A percentile compares a stretch with the other conserved stretches of the same genome.
Evolutionary conservation across 345 rosid species (phyloP).

Genomic region (Luvunga scandens): DNA sequence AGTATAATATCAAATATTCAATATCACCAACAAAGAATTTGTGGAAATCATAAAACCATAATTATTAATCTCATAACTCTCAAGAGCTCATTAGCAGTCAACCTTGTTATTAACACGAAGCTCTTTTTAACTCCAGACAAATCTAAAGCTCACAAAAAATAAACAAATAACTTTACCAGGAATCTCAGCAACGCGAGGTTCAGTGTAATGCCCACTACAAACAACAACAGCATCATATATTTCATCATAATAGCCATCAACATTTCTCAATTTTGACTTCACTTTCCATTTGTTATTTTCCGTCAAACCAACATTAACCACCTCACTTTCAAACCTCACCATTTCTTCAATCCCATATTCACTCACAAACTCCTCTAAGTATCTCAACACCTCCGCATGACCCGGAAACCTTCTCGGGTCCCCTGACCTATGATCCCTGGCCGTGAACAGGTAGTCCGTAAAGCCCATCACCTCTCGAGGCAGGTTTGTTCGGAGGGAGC

Average conservation of each 20-base stretch:
- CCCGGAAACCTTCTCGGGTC: constrained; percentile 78
- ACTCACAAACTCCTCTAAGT: constrained; percentile 53
- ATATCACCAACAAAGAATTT: background rate
- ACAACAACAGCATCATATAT: constrained; percentile 73
- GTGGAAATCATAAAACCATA: background rate
- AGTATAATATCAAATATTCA: background rate
- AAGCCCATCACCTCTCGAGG: constrained; percentile 91
- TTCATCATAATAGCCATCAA: constrained; percentile 25
- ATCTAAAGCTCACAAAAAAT: background rate
- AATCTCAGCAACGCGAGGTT: constrained; percentile 65
- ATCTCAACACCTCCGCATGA: constrained; percentile 66
- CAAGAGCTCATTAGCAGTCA: background rate
- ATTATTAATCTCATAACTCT: background rate
- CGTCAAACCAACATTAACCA: constrained; percentile 35
- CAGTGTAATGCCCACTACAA: constrained; percentile 64
- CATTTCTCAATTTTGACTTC: constrained; percentile 33
- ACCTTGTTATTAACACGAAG: background rate
- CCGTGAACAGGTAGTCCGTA: constrained; percentile 60
- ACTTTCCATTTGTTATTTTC: constrained; percentile 56
- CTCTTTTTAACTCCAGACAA: background rate
- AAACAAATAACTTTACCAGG: background rate
- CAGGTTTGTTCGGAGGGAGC: constrained; percentile 81
- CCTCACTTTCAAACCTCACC: constrained; percentile 64
- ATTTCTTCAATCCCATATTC: constrained; percentile 62
- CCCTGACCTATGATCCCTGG: constrained; percentile 23